Base-by-base conservation (phyloP, 1,284 basidiomycete genomes). In the Trichosporon asahii region DNA sequence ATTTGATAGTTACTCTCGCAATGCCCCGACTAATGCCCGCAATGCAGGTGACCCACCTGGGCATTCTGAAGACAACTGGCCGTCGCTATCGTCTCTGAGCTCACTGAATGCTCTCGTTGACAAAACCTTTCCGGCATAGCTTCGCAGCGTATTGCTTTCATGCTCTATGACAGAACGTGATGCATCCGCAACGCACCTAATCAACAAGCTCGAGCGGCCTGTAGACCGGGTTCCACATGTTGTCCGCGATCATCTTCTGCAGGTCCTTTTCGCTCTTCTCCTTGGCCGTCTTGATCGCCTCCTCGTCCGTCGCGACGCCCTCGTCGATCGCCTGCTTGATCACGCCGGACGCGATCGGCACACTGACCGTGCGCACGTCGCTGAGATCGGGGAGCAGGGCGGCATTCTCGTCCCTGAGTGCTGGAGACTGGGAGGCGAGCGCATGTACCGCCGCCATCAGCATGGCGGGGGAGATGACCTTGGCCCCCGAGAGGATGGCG, bases 241-340 rank as follows among this genome's bases (percentile, higher is more conserved):
- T 74, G 69, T 74, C 76, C 74, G 72, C 77, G 72, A 84, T 82
- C 65, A 77, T 80, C 27, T 81, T 78, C 70, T 83, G 80, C 15
- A 84, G 74, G 29, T 66, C 70, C 61, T 77, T 66, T 2, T 72
- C 74, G n/a, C 69, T 75, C 66, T 82, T 66, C 23, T 80, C 82
- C 63, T 79, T 75, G 8, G 80, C 82, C 14, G 82, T 73, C 68
- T 76, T 74, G 66, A 80, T 75, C 1, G 78, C 79, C 64, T 74
- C 71, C 68, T 80, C 74, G 70, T 83, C 80, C 63, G 72, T 71
- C 7, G 81, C 70, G 68, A 81, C 81, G 6, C 90, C 91, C 79
- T 94, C 92, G 67, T 87, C 85, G 31, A 92, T 87, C 0, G 92
- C 91, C 72, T 91, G 88, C 77, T 91, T 88, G 8, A 90, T 90